Percentiles rank a stretch among this genome's conserved stretches.
Evolutionary conservation across 805 yeast genomes (phyloP).

Genomic region (Groenewaldozyma tartarivorans): DNA sequence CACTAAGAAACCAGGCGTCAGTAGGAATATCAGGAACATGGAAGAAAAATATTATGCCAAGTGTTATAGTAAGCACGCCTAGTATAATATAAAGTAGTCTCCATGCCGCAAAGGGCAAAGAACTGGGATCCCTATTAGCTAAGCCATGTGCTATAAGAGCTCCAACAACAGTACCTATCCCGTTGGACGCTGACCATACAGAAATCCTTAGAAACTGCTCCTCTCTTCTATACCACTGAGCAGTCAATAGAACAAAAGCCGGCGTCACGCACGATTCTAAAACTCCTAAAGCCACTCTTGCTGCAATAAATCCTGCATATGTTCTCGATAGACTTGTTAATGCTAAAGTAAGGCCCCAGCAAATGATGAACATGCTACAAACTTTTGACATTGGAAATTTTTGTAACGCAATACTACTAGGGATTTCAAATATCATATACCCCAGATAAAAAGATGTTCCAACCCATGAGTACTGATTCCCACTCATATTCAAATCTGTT

Average conservation of each 20-base stretch:
- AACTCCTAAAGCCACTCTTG: conserved; percentile 43
- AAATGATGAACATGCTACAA: conserved; percentile 37
- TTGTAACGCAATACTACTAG: conserved; percentile 40
- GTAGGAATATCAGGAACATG: conserved; percentile 41
- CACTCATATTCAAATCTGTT: conserved; percentile 37
- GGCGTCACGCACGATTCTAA: conserved; percentile 50
- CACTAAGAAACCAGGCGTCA: conserved; percentile 36
- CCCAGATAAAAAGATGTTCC: conserved; percentile 60
- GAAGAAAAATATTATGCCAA: conserved; percentile 19
- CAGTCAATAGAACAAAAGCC: conserved; percentile 45
- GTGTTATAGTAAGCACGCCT: conserved; percentile 43
- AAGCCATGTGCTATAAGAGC: conserved; percentile 41
- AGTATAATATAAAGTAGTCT: conserved; percentile 45
- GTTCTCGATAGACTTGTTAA: conserved; percentile 39
- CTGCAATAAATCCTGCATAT: conserved; percentile 37
- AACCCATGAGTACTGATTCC: conserved; percentile 36
- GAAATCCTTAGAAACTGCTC: conserved; percentile 38
- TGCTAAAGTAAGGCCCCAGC: conserved; percentile 54
- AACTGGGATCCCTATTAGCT: conserved; percentile 14
- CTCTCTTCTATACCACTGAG: conserved; percentile 44
- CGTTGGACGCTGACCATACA: conserved; percentile 35
- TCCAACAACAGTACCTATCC: conserved; percentile 38
- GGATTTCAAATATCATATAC: conserved; percentile 47
- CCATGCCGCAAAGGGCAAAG: conserved; percentile 33
- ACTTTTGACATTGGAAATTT: conserved; percentile 48